Evolutionary conservation across 2,329 filamentous ascomycete species (phyloP), one percentile per base, ranked within the genome.

Genomic region (Fusarium pseudograminearum): DNA sequence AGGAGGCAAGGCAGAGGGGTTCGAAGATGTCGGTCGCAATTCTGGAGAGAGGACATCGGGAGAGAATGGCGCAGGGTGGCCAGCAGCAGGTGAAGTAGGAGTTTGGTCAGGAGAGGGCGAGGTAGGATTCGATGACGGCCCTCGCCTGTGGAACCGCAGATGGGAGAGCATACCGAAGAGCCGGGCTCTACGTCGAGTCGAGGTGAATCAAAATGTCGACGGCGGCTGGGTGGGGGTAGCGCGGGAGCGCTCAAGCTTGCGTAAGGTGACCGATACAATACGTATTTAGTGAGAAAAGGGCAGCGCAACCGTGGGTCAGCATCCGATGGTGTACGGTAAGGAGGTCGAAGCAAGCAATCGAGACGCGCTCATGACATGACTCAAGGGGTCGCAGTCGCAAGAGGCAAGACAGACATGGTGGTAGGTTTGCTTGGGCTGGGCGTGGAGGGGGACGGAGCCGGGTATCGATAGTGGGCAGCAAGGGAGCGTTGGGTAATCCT

Each of bases 131-230:
- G 86, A 88, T 38, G 52, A 34, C 70, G 83, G 82, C 48, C 81
- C 85, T 73, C 86, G 84, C 72, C 86, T 84, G 73, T 88, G 86
- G 78, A 89, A 88, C 73, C 86, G 85, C 48, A 88, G 81, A 77
- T 85, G 83, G 69, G 84, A 85, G 55, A 86, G 80, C 84, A 86
- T 86, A 67, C 61, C 69, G 69, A 59, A 45, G 38, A 52, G 41
- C 47, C 45, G 57, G 67, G 71, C 69, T 70, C 65, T 61, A 48
- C 45, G 63, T 69, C 60, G 62, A 66, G 65, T 59, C 57, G 36
- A 52, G 42, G 53, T 70, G 69, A 65, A 69, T 71, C 64, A 71
- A 63, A 68, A 71, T 60, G 41, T 69, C 63, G 58, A 71, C 60
- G 59, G 52, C 67, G 66, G 63, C 59, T 64, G 57, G 42, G 56